Conservation (phyloP, 768 basidiomycete species). For the Tephrocybe rancida region DNA sequence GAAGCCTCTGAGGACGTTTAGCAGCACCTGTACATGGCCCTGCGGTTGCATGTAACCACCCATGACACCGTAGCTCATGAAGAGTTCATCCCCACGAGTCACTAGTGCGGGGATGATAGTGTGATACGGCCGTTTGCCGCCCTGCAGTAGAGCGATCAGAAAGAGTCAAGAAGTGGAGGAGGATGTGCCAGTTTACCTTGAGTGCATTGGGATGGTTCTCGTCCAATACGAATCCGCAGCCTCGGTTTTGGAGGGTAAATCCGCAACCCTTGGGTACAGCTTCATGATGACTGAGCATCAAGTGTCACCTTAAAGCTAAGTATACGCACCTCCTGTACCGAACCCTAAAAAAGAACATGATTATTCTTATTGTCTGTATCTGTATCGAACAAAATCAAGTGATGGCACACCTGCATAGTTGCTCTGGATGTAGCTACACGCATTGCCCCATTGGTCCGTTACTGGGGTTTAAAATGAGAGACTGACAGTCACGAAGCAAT, state of each 20-base stretch:
- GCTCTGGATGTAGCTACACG: constrained; percentile 88
- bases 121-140: constrained; percentile 85
- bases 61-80: constrained; percentile 91
- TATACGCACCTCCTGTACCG: constrained; percentile 73
- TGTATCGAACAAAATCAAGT: no score
- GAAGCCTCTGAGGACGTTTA: constrained; percentile 88
- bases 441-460: constrained; percentile 86
- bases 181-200: constrained; percentile 43
- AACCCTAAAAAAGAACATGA: constrained; percentile 55
- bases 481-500: not conserved
- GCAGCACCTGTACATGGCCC: constrained; percentile 92
- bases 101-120: constrained; percentile 94
- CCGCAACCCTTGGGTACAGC: constrained; percentile 94
- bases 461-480: constrained; percentile 43
- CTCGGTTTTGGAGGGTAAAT: constrained; percentile 96
- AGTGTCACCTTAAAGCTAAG: not conserved
- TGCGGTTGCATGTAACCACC: constrained; percentile 96
- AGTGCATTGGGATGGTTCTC: constrained; percentile 87
- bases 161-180: not conserved
- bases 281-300: constrained; percentile 22
- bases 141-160: constrained; percentile 35
- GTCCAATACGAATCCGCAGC: constrained; percentile 78
- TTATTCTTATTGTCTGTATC: constrained; percentile 16
- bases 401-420: constrained; percentile 69
- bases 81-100: constrained; percentile 76